These are phyloP conservation scores for Trypanosoma lewisi DNA, from an alignment of 208 protist genomes.

Conservation along the genomic window DNA sequence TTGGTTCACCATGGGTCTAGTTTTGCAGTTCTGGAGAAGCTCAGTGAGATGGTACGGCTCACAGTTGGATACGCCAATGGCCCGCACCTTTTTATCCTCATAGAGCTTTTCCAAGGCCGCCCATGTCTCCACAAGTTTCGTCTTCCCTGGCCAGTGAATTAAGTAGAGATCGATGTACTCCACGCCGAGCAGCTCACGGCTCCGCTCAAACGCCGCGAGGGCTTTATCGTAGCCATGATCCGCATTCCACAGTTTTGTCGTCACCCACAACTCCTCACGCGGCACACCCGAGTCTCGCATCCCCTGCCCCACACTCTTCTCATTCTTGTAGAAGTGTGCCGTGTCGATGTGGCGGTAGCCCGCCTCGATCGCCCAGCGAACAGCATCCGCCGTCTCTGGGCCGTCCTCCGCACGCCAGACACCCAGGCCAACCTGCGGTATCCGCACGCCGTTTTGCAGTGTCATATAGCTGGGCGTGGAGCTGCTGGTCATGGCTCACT, in stretches of 20 bases:
- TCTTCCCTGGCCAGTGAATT: constrained; percentile 94
- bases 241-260: constrained; percentile 85
- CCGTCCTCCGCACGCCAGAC: constrained; percentile 60
- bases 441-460: constrained; percentile 61
- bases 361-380: constrained; percentile 49
- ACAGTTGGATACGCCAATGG: constrained; percentile 93
- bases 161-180: constrained; percentile 96
- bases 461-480: constrained; percentile 27
- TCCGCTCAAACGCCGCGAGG: constrained; percentile 69
- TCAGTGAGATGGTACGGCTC: constrained; percentile 47
- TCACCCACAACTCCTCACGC: constrained; percentile 88
- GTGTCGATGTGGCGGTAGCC: constrained; percentile 91
- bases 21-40: constrained; percentile 59
- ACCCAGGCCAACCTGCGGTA: constrained; percentile 83
- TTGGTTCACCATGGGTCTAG: constrained; percentile 88
- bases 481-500: neutral
- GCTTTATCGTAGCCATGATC: constrained; percentile 64
- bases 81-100: constrained; percentile 63
- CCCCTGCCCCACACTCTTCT: constrained; percentile 53
- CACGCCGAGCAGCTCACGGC: constrained; percentile 73
- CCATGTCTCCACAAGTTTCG: constrained; percentile 58
- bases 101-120: constrained; percentile 66
- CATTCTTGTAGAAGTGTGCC: constrained; percentile 82
- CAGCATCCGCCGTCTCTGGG: constrained; percentile 37
- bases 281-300: constrained; percentile 57